Evolutionary conservation across 768 basidiomycete species (phyloP).

Genomic region (Pleurotus pulmonarius): DNA sequence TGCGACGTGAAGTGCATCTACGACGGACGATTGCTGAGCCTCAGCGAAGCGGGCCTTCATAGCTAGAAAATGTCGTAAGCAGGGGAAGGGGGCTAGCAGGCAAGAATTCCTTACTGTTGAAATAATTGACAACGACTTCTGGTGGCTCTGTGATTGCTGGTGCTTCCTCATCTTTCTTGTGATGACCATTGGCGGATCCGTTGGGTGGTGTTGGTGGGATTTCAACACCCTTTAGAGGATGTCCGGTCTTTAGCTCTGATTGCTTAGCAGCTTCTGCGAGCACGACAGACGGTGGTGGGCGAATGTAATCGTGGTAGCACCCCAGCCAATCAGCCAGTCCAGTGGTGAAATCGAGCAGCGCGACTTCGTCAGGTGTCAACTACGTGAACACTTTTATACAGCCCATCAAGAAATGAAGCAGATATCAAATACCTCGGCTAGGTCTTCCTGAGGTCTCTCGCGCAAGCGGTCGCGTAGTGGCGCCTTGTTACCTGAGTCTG

Average conservation of each 20-base stretch:
- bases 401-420: conserved; percentile 10
- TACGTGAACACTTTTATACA: conserved; percentile 20
- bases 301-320: conserved; percentile 69
- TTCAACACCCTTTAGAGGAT: conserved; percentile 63
- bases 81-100: not conserved
- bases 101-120: conserved; percentile 45
- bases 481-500: conserved; percentile 42
- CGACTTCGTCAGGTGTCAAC: conserved; percentile 64
- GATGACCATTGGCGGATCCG: conserved; percentile 38
- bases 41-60: conserved; percentile 51
- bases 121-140: conserved; percentile 48
- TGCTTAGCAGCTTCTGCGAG: conserved; percentile 74
- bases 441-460: conserved; percentile 44
- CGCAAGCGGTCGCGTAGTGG: conserved; percentile 59
- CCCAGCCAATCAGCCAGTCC: conserved; percentile 73
- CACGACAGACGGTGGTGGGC: conserved; percentile 67
- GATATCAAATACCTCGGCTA: conserved; percentile 41
- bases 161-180: conserved; percentile 71
- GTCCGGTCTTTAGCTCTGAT: conserved; percentile 66
- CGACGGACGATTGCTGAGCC: conserved; percentile 37
- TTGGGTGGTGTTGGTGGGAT: conserved; percentile 31
- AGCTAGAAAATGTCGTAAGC: conserved; percentile 29
- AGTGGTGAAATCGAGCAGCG: conserved; percentile 55
- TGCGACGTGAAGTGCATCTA: conserved; percentile 68
- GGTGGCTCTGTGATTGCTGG: conserved; percentile 65